phyloP scores from a whole-genome alignment of 495 filamentous ascomycete genomes.

The Tetracladium setigerum region DNA sequence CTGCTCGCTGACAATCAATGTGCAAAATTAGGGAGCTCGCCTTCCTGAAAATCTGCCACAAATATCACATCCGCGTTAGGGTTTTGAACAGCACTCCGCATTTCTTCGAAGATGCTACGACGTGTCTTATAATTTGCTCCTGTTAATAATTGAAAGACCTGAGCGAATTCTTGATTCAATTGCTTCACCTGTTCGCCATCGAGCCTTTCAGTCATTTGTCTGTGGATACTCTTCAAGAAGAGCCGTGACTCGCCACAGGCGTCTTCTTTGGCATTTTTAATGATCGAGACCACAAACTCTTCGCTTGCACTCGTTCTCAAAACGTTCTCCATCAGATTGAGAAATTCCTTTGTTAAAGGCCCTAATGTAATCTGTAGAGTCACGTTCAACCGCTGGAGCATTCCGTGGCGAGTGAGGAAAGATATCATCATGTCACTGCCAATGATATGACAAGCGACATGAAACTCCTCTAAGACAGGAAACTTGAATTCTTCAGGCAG shows the following conservation, averaged over 20 bases:
- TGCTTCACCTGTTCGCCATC: background rate
- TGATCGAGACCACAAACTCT: background rate
- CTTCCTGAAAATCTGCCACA: background rate
- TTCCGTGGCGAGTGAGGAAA: slow-evolving; percentile 1
- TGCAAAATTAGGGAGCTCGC: slow-evolving; percentile 1
- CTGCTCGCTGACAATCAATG: slow-evolving; percentile 1
- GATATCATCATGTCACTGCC: background rate
- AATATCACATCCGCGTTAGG: background rate
- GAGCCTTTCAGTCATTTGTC: background rate
- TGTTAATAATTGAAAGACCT: background rate
- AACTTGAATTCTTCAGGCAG: background rate
- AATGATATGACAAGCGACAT: background rate
- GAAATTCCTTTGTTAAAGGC: background rate
- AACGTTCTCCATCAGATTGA: background rate
- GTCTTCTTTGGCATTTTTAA: background rate
- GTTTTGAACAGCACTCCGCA: slow-evolving; percentile 1
- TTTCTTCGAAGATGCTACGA: background rate
- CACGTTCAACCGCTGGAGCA: background rate
- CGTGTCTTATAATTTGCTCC: background rate
- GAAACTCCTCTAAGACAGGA: background rate
- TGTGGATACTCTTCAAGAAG: slow-evolving; percentile 1
- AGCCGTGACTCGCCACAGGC: background rate
- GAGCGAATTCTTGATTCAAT: background rate
- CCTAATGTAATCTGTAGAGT: background rate
- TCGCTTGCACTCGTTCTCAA: background rate